Base-by-base conservation (phyloP, 208 protist genomes). In the Blechomonas ayalai region DNA sequence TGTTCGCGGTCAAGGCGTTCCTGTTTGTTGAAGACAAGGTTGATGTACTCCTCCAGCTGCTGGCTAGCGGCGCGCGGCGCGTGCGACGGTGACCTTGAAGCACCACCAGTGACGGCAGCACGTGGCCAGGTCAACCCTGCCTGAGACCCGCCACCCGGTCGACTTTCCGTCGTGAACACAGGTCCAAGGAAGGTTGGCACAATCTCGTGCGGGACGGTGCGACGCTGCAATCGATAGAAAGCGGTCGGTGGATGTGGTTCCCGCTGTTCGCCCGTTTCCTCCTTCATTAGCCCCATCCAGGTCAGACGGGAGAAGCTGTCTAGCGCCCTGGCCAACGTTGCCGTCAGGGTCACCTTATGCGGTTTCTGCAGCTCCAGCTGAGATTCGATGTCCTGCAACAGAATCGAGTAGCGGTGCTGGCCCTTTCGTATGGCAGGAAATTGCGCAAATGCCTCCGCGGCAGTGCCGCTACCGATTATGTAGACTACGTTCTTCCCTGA, bases 271-370 rank as follows among this genome's bases (percentile, higher is more conserved):
- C 75, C 75, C n/a, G 62, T 70, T 55, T 93, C 80, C 33, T 55
- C 67, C 58, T 75, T 62, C 81, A 93, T 85, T 22, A 93, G 59
- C 2, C 73, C 68, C 64, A 90, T 82, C 81, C 85, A 93, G 37
- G 85, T 93, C 33, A 81, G 64, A 40, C 85, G 85, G 13, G 81
- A 89, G 59, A 93, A 93, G 43, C 49, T 43, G 59, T 93, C 75
- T 26, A 93, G 44, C 7, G 85, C 80, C 22, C 81, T 67, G 24
- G 68, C 72, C 4, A 93, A 63, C 35, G 67, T 70, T 22, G 59
- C 52, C 15, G 85, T 90, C n/a, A 93, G 51, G 20, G 69, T 79
- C 15, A 63, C 44, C 10, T 77, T 76, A 26, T 77, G 69, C 15
- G 54, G 57, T 15, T 66, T 73, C 41, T 64, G 47, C 29, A 83